Conservation (phyloP, 352 stramenopile genomes). For the Globisporangium paddicum region DNA sequence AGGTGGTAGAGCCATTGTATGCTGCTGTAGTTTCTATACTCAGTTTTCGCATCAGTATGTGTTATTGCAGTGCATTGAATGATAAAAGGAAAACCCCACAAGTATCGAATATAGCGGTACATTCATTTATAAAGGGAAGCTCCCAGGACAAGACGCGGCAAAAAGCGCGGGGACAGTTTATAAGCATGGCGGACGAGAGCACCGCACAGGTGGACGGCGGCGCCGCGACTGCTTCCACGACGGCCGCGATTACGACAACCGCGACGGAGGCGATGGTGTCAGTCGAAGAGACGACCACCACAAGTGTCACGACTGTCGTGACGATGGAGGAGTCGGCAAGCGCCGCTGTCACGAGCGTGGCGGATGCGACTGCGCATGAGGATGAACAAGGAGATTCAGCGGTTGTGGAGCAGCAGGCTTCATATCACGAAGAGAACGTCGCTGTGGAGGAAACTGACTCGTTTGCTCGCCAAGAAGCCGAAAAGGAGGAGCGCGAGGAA, state of each 20-base stretch:
- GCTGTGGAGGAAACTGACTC: too few relatives aligned
- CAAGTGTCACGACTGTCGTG: not conserved
- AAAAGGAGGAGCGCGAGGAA: not conserved
- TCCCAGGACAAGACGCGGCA: not conserved
- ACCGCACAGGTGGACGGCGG: not conserved
- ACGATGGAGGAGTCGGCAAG: not conserved
- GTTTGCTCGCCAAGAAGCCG: not conserved
- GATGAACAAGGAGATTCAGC: too few relatives aligned
- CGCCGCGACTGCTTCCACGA: not conserved
- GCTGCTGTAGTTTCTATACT: too few relatives aligned
- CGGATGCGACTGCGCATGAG: not conserved
- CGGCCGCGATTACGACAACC: not conserved
- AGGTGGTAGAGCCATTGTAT: too few relatives aligned
- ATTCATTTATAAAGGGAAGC: not conserved
- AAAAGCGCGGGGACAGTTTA: conserved; percentile 2
- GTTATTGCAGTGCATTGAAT: too few relatives aligned
- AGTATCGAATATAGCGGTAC: too few relatives aligned
- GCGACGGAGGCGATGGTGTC: not conserved
- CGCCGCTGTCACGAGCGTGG: not conserved
- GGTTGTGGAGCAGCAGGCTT: not conserved
- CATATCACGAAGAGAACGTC: not conserved
- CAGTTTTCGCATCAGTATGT: not conserved
- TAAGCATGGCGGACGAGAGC: not conserved
- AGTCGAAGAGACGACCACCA: not conserved
- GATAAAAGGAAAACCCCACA: too few relatives aligned